Conservation (phyloP, 306 rosid species). For the Dryas alaskensis region DNA sequence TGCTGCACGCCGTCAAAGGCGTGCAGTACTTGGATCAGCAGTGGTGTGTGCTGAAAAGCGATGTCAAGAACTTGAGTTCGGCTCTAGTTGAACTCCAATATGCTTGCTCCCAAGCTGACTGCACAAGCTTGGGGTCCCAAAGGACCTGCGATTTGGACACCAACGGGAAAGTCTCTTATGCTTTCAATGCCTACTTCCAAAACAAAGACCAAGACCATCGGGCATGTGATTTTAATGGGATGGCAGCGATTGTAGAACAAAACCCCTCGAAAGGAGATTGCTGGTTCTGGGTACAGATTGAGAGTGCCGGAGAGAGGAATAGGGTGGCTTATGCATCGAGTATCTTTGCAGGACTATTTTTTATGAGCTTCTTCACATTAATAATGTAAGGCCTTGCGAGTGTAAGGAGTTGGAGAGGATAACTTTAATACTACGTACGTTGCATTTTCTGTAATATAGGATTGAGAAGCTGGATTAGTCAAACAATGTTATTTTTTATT, state of each 20-base stretch:
- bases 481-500: no score
- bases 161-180: slow-evolving; percentile 43
- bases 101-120: background rate
- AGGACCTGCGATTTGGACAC: slow-evolving; percentile 43
- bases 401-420: no score
- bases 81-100: background rate
- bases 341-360: slow-evolving; percentile 18
- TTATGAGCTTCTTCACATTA: slow-evolving; percentile 27
- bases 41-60: slow-evolving; percentile 11
- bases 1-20: background rate
- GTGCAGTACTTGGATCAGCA: background rate
- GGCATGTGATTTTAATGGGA: slow-evolving; percentile 48
- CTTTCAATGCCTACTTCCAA: slow-evolving; percentile 66
- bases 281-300: slow-evolving; percentile 44
- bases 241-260: slow-evolving; percentile 34
- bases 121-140: slow-evolving; percentile 27
- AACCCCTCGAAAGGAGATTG: slow-evolving; percentile 50
- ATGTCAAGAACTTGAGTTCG: slow-evolving; percentile 10
- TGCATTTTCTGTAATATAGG: no score
- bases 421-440: no score
- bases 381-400: background rate
- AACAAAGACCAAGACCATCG: slow-evolving; percentile 55
- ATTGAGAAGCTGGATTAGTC: no score
- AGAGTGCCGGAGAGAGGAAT: slow-evolving; percentile 35
- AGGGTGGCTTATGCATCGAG: background rate